Conservation (phyloP, 352 stramenopile genomes). For the Phytophthora pluvialis region DNA sequence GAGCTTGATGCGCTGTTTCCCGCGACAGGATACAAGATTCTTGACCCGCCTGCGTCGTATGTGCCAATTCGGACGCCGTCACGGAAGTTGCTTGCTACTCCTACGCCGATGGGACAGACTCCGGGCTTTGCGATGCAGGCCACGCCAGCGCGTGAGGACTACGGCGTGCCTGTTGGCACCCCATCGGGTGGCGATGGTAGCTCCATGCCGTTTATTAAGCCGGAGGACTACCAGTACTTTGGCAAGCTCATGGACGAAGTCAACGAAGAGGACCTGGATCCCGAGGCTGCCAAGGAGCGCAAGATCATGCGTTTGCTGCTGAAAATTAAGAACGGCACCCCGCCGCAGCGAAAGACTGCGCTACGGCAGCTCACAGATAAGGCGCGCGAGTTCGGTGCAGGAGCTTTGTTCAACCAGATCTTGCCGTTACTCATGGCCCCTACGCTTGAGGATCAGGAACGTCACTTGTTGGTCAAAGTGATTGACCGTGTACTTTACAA, state of each 20-base stretch:
- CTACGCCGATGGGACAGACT: slow-evolving; percentile 94
- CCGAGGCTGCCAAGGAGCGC: slow-evolving; percentile 95
- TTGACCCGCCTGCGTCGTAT: slow-evolving; percentile 96
- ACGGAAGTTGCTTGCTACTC: slow-evolving; percentile 95
- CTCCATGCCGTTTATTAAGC: slow-evolving; percentile 97
- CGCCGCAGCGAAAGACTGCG: slow-evolving; percentile 96
- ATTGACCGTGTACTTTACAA: slow-evolving; percentile 99
- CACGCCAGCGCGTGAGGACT: slow-evolving; percentile 82
- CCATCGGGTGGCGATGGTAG: slow-evolving; percentile 70
- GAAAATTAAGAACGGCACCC: slow-evolving; percentile 99
- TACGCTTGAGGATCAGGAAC: slow-evolving; percentile 98
- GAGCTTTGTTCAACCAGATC: slow-evolving; percentile 99
- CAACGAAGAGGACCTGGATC: slow-evolving; percentile 85
- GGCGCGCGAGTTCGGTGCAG: slow-evolving; percentile 96
- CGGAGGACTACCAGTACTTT: slow-evolving; percentile 99
- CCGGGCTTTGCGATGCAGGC: slow-evolving; percentile 90
- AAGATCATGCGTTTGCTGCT: slow-evolving; percentile 98
- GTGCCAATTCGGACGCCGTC: slow-evolving; percentile 95
- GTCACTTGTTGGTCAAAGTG: slow-evolving; percentile 99
- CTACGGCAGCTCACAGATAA: slow-evolving; percentile 98
- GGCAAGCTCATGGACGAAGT: slow-evolving; percentile 95
- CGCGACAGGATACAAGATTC: slow-evolving; percentile 94
- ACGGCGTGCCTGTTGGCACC: slow-evolving; percentile 72
- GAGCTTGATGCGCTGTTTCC: slow-evolving; percentile 98
- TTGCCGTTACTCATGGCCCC: slow-evolving; percentile 98